Conservation (phyloP, 2,329 filamentous ascomycete genomes). For the Cryphonectria radicalis region DNA sequence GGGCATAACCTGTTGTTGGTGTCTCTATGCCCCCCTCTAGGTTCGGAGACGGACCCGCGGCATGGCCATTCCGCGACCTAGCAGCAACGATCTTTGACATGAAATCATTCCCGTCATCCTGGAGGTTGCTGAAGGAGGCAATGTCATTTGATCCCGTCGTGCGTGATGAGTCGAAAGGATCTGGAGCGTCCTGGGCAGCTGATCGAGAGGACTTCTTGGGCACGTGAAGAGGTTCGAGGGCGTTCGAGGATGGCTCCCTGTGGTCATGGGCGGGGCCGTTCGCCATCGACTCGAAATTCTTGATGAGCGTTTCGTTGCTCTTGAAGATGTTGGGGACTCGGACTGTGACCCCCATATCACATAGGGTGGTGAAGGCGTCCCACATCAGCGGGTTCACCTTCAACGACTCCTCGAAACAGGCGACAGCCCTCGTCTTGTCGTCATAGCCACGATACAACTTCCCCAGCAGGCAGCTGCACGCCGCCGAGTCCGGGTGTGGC, state of each 20-base stretch:
- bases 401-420: conserved; percentile 85
- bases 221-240: conserved; percentile 43
- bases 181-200: conserved; percentile 42
- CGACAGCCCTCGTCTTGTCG: conserved; percentile 79
- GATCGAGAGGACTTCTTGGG: conserved; percentile 36
- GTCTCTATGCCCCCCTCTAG: conserved; percentile 66
- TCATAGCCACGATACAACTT: conserved; percentile 87
- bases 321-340: conserved; percentile 87
- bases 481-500: conserved; percentile 79
- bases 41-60: conserved; percentile 43
- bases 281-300: conserved; percentile 49
- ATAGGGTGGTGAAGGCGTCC: conserved; percentile 91
- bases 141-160: conserved; percentile 46
- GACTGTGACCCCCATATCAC: conserved; percentile 82
- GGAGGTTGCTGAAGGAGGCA: conserved; percentile 44
- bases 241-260: conserved; percentile 42
- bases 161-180: conserved; percentile 57
- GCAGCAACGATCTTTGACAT: conserved; percentile 60
- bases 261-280: conserved; percentile 41
- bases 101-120: conserved; percentile 56
- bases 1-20: conserved; percentile 54
- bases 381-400: conserved; percentile 96
- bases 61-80: conserved; percentile 49
- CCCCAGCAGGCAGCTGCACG: conserved; percentile 81
- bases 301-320: conserved; percentile 60